Evolutionary conservation across 2,329 filamentous ascomycete species (phyloP), one percentile per base, ranked within the genome.

Genomic region (Cladosporium sp.): DNA sequence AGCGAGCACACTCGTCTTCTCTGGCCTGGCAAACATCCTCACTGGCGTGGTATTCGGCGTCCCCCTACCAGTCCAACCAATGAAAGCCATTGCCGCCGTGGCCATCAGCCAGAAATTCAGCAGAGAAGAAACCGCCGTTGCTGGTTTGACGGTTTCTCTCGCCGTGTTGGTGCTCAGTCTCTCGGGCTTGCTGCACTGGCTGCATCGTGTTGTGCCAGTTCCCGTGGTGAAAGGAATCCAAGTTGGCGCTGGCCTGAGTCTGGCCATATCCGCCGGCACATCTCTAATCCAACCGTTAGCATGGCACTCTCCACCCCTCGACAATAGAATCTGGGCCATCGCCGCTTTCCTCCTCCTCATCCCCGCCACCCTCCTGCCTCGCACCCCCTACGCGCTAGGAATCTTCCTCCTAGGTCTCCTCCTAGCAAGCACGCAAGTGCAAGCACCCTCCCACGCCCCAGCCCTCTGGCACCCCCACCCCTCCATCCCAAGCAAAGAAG

Each of bases 221-320:
- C 88, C 91, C 0, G 86, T 97, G 0, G 84, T 97, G 47, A 95
- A 95, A 65, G 92, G 92, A 25, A 96, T 97, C 57, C 93, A 97
- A 69, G 82, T 96, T 41, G 92, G 92, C 32, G 92, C 92, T 4
- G 92, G 92, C 1, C 74, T 97, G 41, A 89, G 86, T 13, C 78
- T 97, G 13, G 79, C 90, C 48, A 78, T 95, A 51, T 86, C 87
- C 11, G 88, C 89, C 7, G 89, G 88, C 3, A 74, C 77, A 0
- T 78, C 74, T 40, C 77, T 94, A 51, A 75, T 93, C 11, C 73
- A 77, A 15, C 81, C 82, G 2, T 74, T 95, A 3, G 72, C 75
- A 11, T 95, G 89, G 88, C 70, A 75, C 1, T 64, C 70, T 4
- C 82, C 86, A 0, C 78, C 74, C 38, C 81, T 79, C 68, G 90